Base-by-base conservation (phyloP, 192 early-diverging fungal genomes). In the Funneliformis geosporum region DNA sequence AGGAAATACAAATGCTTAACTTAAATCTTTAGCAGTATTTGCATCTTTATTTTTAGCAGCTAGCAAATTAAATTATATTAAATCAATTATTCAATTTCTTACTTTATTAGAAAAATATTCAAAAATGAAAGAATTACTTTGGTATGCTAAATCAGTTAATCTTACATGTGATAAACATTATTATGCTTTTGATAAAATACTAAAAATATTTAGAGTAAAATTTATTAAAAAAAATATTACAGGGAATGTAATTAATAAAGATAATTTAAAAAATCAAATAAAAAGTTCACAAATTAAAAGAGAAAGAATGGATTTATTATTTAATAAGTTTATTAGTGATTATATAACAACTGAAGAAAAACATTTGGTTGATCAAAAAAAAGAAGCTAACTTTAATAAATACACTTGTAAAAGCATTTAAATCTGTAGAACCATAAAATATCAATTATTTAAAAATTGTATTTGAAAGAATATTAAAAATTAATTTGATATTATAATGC, bases 101-200 rank as follows among this genome's bases (percentile, higher is more conserved):
- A n/a, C 71, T 25, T 27, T 46, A 50, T 18, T 73, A 10, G 8
- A 73, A 16, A 8, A 73, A 25, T 18, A 73, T 46, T 27, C 23
- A 73, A 2, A 72, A 47, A 23, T 44, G 2, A 7, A 44, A 47
- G 27, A 72, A 40, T 46, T 40, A 46, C 11, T 72, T 14, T 12
- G 28, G 8, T 33, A 9, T 33, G 28, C 33, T 38, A 10, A 18
- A 9, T 69, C 67, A 38, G 28, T 69, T 9, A 38, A 69, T 33
- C 8, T 73, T 43, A 11, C 10, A 47, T 14, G 25, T 16, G 0
- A 73, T 8, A 27, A 25, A 43, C 40, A 47, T 5, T 46, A 47
- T 73, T 43, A 46, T 43, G 71, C 10, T 47, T 73, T 73, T 73
- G 46, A 73, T 73, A n/a, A 50, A 73, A n/a, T 21, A 46, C 71